Evolutionary conservation across 176 grass and related monocot species (phyloP).

Genomic region (Saccharum spontaneum): DNA sequence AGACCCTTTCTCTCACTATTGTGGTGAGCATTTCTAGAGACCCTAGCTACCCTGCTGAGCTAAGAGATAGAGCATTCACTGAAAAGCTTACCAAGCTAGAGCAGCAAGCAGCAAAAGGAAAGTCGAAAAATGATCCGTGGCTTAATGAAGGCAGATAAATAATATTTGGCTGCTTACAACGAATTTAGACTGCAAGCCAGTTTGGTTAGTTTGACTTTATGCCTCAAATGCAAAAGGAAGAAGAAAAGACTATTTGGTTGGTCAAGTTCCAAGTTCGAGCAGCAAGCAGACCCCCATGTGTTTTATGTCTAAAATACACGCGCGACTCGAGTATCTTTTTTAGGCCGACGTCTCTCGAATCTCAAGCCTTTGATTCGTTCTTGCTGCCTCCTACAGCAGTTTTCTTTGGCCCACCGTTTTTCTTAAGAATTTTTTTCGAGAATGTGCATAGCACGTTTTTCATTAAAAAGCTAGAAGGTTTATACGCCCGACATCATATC

Average conservation of each 20-base stretch:
- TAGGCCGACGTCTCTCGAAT: too few relatives aligned
- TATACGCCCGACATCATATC: too few relatives aligned
- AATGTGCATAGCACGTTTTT: too few relatives aligned
- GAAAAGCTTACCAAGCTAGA: not conserved
- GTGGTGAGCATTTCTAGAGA: not conserved
- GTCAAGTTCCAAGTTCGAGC: too few relatives aligned
- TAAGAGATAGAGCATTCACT: not conserved
- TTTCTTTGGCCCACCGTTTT: too few relatives aligned
- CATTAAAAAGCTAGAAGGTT: too few relatives aligned
- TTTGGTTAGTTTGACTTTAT: not conserved
- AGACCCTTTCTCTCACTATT: not conserved
- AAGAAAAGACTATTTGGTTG: not conserved
- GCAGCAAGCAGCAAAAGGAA: not conserved
- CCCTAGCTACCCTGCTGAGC: not conserved
- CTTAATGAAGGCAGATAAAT: not conserved
- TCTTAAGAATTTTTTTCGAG: too few relatives aligned
- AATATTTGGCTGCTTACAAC: not conserved
- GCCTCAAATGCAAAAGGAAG: not conserved
- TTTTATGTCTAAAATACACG: too few relatives aligned
- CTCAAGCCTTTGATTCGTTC: too few relatives aligned
- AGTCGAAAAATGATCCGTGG: not conserved
- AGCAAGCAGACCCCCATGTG: too few relatives aligned
- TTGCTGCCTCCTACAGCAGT: too few relatives aligned
- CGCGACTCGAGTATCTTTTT: too few relatives aligned
- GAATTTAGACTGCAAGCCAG: not conserved